A percentile compares a stretch with the other conserved stretches of the same genome.
These are phyloP conservation scores for Sugiyamaella sp. DNA, from an alignment of 1,139 yeast species.

Conservation along the genomic window DNA sequence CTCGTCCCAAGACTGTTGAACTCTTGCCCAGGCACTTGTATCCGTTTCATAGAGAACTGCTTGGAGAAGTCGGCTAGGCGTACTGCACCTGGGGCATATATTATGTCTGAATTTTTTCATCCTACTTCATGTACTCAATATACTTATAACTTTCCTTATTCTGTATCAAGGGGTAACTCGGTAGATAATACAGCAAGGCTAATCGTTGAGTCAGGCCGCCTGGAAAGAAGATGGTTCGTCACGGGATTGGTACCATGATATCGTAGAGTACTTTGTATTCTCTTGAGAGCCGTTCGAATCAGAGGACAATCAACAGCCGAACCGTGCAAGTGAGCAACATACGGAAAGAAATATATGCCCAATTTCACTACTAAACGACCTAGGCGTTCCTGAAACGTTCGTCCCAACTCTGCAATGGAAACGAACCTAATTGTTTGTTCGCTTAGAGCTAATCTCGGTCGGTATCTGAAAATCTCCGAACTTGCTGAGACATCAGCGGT, in stretches of 20 bases:
- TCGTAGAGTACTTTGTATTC: no score
- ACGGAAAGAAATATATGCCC: background rate
- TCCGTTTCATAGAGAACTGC: background rate
- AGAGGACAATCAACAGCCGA: no score
- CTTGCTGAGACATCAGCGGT: background rate
- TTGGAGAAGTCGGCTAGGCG: background rate
- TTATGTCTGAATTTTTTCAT: background rate
- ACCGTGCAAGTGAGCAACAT: background rate
- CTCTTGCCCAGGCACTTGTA: no score
- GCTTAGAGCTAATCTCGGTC: constrained; percentile 7
- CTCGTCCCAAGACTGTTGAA: no score
- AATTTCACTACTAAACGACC: background rate
- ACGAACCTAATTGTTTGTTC: constrained; percentile 12
- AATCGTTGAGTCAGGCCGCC: no score
- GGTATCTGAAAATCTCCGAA: background rate
- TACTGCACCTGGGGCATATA: background rate
- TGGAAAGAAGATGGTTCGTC: no score
- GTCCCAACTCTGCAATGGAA: constrained; percentile 5
- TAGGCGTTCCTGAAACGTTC: constrained; percentile 6
- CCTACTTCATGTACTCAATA: background rate
- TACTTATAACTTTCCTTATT: background rate
- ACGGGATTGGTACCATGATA: no score
- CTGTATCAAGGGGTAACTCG: background rate
- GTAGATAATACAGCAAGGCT: background rate
- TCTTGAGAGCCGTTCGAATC: no score